A percentile compares a stretch with the other conserved stretches of the same genome.
Conservation (phyloP, 257 asterid species). For the Marsdenia floribunda region DNA sequence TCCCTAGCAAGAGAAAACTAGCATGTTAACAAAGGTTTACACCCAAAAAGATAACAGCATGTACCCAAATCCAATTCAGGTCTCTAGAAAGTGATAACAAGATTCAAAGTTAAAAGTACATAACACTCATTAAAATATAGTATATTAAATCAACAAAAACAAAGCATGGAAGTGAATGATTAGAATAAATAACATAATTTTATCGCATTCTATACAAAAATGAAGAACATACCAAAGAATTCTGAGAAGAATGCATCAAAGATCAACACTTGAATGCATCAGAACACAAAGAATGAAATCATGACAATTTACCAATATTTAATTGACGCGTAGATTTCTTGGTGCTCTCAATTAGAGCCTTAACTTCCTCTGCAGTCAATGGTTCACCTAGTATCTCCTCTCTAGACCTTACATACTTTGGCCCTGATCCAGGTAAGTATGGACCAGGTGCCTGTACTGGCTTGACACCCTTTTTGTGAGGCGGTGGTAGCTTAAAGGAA, state of each 20-base stretch:
- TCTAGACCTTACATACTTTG: conserved; percentile 58
- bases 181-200: neutral
- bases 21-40: neutral
- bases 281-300: neutral
- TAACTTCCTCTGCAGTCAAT: conserved; percentile 61
- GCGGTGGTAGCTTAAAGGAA: conserved; percentile 80
- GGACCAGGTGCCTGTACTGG: conserved; percentile 98
- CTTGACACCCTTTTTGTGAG: conserved; percentile 85
- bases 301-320: conserved; percentile 58
- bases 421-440: conserved; percentile 73
- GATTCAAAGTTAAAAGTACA: neutral
- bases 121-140: neutral
- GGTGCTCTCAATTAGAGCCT: conserved; percentile 47
- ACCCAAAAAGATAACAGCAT: neutral
- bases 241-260: neutral
- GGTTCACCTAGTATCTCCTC: conserved; percentile 80
- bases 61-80: neutral
- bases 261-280: neutral
- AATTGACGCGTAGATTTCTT: conserved; percentile 58
- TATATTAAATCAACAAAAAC: neutral
- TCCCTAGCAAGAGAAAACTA: conserved; percentile 40
- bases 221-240: neutral
- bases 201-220: too few relatives aligned
- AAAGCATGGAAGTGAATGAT: neutral
- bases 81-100: neutral